Evolutionary conservation across 495 filamentous ascomycete species (phyloP), one percentile per base, ranked within the genome.

Genomic region (Penicillium coffeae): DNA sequence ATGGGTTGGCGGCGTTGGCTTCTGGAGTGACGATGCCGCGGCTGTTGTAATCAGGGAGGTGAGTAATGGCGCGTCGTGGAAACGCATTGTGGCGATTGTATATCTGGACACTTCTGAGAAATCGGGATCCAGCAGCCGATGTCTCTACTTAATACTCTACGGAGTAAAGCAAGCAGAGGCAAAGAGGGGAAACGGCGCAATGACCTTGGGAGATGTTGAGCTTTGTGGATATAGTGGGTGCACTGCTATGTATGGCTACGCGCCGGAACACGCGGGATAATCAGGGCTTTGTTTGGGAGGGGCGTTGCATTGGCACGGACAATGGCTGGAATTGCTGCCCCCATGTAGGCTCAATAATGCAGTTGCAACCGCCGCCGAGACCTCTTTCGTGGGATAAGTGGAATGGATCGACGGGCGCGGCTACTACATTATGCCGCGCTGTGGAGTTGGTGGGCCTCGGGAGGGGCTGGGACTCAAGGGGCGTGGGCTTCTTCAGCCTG

Each of bases 401-500:
- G 54, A 56, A 56, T 56, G 54, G 54, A 56, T 56, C 54, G 45
- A 42, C 54, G 32, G 21, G 32, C n/a, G 25, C 25, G 21, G n/a
- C 18, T 38, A 3, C 25, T 48, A 21, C 45, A 13, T 35, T 15
- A 33, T 34, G 30, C 16, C 4, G 1, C 5, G 1, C 6, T 34
- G 50, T 52, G 50, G 50, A 52, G 50, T 20, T 10, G 8, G 39
- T 33, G 38, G 25, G 37, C 42, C 30, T 15, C 18, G 27, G 22
- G 37, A 27, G 21, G 20, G 35, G 43, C 12, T 36, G 32, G 30
- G 43, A 46, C 15, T 46, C 43, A 35, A 46, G 43, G 43, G 43
- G 42, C 6, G 32, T 30, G 12, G 20, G 19, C 20, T 14, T 12
- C 20, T 41, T 21, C 22, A 10, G 38, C 15, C 25, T 30, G n/a